Conservation (phyloP, 768 basidiomycete genomes). For the Boletellus ananiceps region DNA sequence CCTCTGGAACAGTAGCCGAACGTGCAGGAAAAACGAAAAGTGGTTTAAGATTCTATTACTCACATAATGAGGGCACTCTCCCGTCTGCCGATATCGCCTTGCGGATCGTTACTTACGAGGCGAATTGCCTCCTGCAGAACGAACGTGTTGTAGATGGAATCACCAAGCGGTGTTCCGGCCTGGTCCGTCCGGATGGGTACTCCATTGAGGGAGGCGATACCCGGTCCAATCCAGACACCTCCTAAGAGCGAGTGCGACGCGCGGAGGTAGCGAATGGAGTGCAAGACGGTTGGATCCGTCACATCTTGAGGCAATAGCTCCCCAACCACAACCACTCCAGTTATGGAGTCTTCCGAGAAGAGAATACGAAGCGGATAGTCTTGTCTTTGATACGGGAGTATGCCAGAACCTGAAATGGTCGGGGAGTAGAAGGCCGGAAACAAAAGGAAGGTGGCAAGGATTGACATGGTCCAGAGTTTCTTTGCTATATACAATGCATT, state of each 20-base stretch:
- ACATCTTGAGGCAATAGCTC: conserved; percentile 49
- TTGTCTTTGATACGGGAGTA: conserved; percentile 47
- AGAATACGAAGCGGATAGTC: conserved; percentile 58
- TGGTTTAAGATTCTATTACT: conserved; percentile 17
- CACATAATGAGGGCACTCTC: conserved; percentile 72
- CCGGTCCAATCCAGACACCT: conserved; percentile 73
- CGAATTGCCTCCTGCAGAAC: conserved; percentile 82
- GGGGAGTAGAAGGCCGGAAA: conserved; percentile 45
- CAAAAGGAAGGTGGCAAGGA: conserved; percentile 36
- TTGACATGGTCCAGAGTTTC: conserved; percentile 12
- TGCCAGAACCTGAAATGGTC: conserved; percentile 51
- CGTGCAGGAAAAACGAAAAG: conserved; percentile 7
- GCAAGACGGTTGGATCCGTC: conserved; percentile 31
- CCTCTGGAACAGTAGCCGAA: conserved; percentile 49
- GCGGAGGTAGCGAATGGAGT: conserved; percentile 57
- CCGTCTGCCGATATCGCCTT: conserved; percentile 31
- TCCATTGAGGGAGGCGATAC: conserved; percentile 40
- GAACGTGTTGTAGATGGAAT: conserved; percentile 83
- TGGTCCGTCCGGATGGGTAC: conserved; percentile 45
- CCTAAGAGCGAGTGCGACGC: conserved; percentile 63
- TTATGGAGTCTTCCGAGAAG: conserved; percentile 63
- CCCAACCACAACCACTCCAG: conserved; percentile 80
- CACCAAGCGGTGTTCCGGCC: conserved; percentile 53
- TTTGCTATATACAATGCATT: neutral
- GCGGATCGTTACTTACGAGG: conserved; percentile 52